Percentiles rank a stretch among this genome's conserved stretches.
Evolutionary conservation across 2,329 filamentous ascomycete genomes (phyloP).

Genomic region (Leptographium procerum): DNA sequence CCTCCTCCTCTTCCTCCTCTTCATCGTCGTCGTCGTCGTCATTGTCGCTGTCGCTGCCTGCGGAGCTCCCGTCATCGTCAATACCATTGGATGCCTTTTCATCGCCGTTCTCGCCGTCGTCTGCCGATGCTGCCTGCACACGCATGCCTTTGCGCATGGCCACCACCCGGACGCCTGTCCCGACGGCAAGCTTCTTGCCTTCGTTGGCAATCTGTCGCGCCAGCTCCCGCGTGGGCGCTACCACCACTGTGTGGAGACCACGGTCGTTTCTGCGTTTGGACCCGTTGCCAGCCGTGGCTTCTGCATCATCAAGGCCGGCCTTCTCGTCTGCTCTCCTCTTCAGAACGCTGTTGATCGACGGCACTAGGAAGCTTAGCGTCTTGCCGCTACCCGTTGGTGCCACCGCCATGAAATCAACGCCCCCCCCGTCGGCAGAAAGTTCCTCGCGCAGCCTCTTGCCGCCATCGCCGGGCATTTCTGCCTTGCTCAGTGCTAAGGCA

Average conservation of each 20-base stretch:
- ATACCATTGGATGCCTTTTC: slow-evolving; percentile 14
- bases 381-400: slow-evolving; percentile 96
- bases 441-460: slow-evolving; percentile 14
- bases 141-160: slow-evolving; percentile 80
- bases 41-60: slow-evolving; percentile 13
- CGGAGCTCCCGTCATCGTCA: not conserved
- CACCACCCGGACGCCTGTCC: slow-evolving; percentile 67
- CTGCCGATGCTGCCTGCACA: slow-evolving; percentile 33
- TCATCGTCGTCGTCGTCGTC: slow-evolving; percentile 13
- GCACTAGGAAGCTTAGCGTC: slow-evolving; percentile 85
- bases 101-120: slow-evolving; percentile 18
- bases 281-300: slow-evolving; percentile 14
- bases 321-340: slow-evolving; percentile 37
- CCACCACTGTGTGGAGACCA: slow-evolving; percentile 53
- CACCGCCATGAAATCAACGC: slow-evolving; percentile 70
- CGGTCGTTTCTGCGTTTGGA: slow-evolving; percentile 22
- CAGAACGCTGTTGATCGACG: slow-evolving; percentile 67
- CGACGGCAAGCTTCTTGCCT: slow-evolving; percentile 60
- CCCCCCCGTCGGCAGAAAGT: slow-evolving; percentile 17
- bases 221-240: slow-evolving; percentile 70
- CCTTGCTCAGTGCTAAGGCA: slow-evolving; percentile 33
- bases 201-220: slow-evolving; percentile 75
- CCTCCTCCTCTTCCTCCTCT: slow-evolving; percentile 22
- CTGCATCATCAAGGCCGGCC: slow-evolving; percentile 28
- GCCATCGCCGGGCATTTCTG: slow-evolving; percentile 11